Evolutionary conservation across 352 stramenopile species (phyloP).

Genomic region (Pythium rhizo-oryzae): DNA sequence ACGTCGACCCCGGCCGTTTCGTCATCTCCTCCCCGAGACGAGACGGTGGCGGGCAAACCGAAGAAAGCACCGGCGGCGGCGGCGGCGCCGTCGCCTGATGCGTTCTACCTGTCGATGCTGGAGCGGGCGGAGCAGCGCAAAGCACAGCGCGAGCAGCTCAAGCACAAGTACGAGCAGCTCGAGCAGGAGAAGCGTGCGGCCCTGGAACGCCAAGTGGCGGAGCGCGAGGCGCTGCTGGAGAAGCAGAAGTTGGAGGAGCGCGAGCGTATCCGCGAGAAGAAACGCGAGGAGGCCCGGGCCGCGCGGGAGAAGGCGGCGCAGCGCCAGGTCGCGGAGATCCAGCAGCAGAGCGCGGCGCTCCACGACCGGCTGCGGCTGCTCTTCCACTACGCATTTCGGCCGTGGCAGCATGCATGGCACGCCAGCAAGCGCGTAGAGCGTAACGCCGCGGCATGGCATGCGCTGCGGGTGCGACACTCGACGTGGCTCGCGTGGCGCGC

Average conservation of each 20-base stretch:
- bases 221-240: slow-evolving; percentile 42
- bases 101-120: slow-evolving; percentile 59
- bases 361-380: slow-evolving; percentile 48
- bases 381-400: slow-evolving; percentile 51
- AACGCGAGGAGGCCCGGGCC: slow-evolving; percentile 35
- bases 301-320: slow-evolving; percentile 39
- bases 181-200: slow-evolving; percentile 52
- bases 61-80: background rate
- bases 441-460: slow-evolving; percentile 47
- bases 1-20: background rate
- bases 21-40: background rate
- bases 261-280: slow-evolving; percentile 41
- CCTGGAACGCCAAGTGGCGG: slow-evolving; percentile 40
- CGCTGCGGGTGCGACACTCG: slow-evolving; percentile 40
- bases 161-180: slow-evolving; percentile 50
- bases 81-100: slow-evolving; percentile 29
- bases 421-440: slow-evolving; percentile 32
- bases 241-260: slow-evolving; percentile 47
- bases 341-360: slow-evolving; percentile 30
- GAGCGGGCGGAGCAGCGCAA: slow-evolving; percentile 59
- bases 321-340: slow-evolving; percentile 34
- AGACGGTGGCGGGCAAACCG: background rate
- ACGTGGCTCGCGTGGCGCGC: slow-evolving; percentile 46
- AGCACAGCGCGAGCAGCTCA: slow-evolving; percentile 51
- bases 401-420: slow-evolving; percentile 41